Evolutionary conservation across 179 eudicot genomes (phyloP).

Genomic region (Actinidia arguta): DNA sequence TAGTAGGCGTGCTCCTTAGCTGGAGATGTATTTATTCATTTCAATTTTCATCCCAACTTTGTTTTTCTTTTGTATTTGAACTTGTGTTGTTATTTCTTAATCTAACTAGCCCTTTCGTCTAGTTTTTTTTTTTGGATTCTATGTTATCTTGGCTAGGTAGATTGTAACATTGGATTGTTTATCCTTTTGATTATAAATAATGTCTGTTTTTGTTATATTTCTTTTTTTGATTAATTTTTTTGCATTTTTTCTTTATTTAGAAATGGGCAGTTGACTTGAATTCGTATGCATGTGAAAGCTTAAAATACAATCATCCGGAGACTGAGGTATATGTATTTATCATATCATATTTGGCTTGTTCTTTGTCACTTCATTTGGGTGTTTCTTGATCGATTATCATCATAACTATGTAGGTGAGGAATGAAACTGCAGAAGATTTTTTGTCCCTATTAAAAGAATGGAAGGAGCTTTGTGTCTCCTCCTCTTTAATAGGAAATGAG

Average conservation of each 20-base stretch:
- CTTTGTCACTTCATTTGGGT: neutral
- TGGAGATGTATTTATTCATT: too few species aligned
- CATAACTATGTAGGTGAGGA: constrained; percentile 64
- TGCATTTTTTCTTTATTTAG: constrained; percentile 33
- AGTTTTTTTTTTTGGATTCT: too few species aligned
- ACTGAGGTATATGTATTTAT: constrained; percentile 52
- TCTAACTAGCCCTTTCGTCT: too few species aligned
- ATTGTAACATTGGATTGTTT: too few species aligned
- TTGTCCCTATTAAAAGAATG: constrained; percentile 66
- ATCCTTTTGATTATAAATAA: too few species aligned
- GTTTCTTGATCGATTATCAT: neutral
- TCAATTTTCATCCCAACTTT: too few species aligned
- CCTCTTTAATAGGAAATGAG: constrained; percentile 22
- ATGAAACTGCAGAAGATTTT: constrained; percentile 84
- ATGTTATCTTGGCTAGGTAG: too few species aligned
- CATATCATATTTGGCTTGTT: neutral
- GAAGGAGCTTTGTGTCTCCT: constrained; percentile 59
- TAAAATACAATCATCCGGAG: constrained; percentile 80
- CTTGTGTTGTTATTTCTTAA: too few species aligned
- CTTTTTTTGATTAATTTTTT: neutral
- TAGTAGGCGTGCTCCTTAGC: too few species aligned
- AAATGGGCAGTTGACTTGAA: constrained; percentile 92
- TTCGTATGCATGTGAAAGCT: constrained; percentile 68
- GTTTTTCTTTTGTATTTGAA: too few species aligned
- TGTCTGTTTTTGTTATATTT: neutral